Evolutionary conservation across 1,284 basidiomycete species (phyloP).

Genomic region (Apiotrichum akiyoshidainum): DNA sequence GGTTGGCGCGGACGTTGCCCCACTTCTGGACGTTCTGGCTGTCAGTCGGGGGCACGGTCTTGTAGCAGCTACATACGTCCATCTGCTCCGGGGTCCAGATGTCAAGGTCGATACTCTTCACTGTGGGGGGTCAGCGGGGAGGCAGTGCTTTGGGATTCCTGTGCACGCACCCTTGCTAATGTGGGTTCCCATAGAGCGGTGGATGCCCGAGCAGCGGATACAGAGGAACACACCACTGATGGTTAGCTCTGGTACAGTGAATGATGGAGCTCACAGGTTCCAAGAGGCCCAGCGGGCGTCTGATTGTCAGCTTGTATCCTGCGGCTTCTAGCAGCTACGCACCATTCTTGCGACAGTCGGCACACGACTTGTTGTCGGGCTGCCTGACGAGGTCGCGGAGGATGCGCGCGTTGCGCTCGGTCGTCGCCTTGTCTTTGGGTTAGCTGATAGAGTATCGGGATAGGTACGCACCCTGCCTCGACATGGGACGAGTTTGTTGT

Average conservation of each 20-base stretch:
- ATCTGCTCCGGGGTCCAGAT: constrained; percentile 98
- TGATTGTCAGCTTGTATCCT: constrained; percentile 40
- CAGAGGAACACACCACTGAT: constrained; percentile 84
- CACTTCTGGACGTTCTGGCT: constrained; percentile 74
- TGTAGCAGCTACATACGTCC: constrained; percentile 60
- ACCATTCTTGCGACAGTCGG: constrained; percentile 92
- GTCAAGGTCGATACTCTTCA: constrained; percentile 96
- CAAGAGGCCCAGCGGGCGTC: constrained; percentile 98
- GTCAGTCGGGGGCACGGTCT: background rate
- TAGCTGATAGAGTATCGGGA: constrained; percentile 6
- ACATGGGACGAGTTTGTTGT: constrained; percentile 23
- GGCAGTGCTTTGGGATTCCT: background rate
- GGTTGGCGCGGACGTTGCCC: constrained; percentile 88
- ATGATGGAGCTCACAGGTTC: constrained; percentile 67
- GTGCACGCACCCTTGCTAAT: constrained; percentile 65
- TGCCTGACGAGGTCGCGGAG: constrained; percentile 79
- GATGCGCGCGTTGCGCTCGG: constrained; percentile 69
- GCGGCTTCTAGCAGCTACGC: background rate
- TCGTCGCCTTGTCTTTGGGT: constrained; percentile 68
- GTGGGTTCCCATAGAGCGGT: constrained; percentile 97
- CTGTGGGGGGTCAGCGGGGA: constrained; percentile 42
- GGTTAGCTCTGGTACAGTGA: background rate
- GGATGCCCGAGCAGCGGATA: constrained; percentile 97
- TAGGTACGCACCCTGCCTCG: constrained; percentile 33
- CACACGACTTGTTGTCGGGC: constrained; percentile 90